Percentiles rank a stretch among this genome's conserved stretches.
phyloP scores from a whole-genome alignment of 2,329 filamentous ascomycete genomes.

The Chaetomium sp. region DNA sequence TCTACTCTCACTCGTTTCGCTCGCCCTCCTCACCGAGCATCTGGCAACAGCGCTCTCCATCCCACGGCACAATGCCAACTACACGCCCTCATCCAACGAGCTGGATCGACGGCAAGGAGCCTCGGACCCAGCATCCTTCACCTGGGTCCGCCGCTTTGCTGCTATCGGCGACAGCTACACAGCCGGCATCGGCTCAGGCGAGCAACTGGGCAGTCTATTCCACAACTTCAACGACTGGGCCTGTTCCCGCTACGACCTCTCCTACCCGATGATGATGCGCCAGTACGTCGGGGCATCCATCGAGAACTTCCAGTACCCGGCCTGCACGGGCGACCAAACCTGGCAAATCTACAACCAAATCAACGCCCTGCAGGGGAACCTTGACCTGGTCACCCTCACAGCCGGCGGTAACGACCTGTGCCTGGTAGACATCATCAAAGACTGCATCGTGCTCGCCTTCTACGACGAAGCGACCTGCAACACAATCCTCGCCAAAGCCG shows the following conservation, averaged over 20 bases:
- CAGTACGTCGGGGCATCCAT: background rate
- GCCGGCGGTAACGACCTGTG: conserved; percentile 1
- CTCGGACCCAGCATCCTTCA: background rate
- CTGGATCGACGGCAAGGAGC: background rate
- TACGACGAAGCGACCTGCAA: conserved; percentile 1
- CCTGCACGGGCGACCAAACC: conserved; percentile 1
- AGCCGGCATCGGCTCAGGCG: background rate
- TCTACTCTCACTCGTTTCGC: conserved; percentile 1
- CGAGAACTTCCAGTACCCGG: conserved; percentile 2
- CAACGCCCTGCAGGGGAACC: background rate
- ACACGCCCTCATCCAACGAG: background rate
- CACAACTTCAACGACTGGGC: conserved; percentile 4
- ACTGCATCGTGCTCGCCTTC: conserved; percentile 1
- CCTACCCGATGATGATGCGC: conserved; percentile 2
- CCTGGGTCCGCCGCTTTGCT: background rate
- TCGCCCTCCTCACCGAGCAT: background rate
- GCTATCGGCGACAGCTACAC: conserved; percentile 1
- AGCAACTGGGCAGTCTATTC: background rate
- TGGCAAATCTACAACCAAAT: conserved; percentile 2
- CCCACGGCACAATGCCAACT: conserved; percentile 3
- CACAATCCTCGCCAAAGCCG: background rate
- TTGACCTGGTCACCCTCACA: background rate
- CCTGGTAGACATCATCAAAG: conserved; percentile 3
- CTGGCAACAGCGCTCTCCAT: background rate
- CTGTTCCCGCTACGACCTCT: background rate